Evolutionary conservation across 2,329 filamentous ascomycete genomes (phyloP).

Genomic region (Cladosporium sp.): DNA sequence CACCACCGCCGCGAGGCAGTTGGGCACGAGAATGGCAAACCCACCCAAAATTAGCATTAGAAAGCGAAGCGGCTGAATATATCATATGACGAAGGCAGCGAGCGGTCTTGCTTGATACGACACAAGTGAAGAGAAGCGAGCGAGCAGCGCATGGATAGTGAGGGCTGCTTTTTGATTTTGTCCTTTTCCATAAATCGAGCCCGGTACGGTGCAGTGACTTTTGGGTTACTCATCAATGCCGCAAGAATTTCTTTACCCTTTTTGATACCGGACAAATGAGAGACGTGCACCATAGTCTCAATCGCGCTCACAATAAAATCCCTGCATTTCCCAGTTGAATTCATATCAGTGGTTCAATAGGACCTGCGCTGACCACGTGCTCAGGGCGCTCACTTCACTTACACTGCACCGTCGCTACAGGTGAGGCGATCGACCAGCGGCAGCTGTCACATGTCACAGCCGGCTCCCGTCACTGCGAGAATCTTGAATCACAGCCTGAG

Average conservation of each 20-base stretch:
- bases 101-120: constrained; percentile 16
- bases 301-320: background rate
- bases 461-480: too few relatives aligned
- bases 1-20: constrained; percentile 7
- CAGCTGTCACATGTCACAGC: background rate
- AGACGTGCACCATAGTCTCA: constrained; percentile 7
- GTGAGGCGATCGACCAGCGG: too few relatives aligned
- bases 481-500: too few relatives aligned
- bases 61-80: constrained; percentile 20
- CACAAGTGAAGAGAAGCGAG: constrained; percentile 14
- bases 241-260: constrained; percentile 16
- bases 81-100: constrained; percentile 17
- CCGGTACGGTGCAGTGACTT: constrained; percentile 4
- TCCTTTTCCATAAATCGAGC: constrained; percentile 14
- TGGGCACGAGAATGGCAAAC: constrained; percentile 17
- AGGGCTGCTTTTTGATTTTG: constrained; percentile 19
- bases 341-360: too few relatives aligned
- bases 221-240: background rate
- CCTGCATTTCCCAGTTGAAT: background rate
- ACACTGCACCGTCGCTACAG: too few relatives aligned
- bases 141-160: constrained; percentile 18
- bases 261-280: constrained; percentile 14
- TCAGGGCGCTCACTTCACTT: background rate
- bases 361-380: background rate
- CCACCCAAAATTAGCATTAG: constrained; percentile 19